Percentiles rank a stretch among this genome's conserved stretches.
These are phyloP conservation scores for Phytophthora hybrid DNA, from an alignment of 352 stramenopile genomes.

Conservation along the genomic window DNA sequence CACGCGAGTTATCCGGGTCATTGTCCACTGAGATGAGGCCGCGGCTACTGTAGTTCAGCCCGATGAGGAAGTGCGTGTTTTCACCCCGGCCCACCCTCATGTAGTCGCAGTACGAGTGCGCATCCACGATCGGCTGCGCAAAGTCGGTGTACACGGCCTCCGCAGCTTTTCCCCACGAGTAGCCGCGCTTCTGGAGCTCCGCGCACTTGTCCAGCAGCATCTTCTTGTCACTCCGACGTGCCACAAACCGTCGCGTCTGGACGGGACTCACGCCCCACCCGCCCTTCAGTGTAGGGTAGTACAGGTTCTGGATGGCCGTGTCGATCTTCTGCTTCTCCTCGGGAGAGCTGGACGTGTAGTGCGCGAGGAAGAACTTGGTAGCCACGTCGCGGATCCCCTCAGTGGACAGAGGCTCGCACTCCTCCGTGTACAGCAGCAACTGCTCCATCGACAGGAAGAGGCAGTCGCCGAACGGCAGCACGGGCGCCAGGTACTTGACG, in stretches of 20 bases:
- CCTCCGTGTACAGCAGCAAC: slow-evolving; percentile 85
- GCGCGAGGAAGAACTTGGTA: slow-evolving; percentile 79
- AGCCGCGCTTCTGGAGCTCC: slow-evolving; percentile 81
- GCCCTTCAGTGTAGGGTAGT: slow-evolving; percentile 83
- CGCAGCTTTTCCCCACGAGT: slow-evolving; percentile 78
- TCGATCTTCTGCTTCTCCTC: slow-evolving; percentile 84
- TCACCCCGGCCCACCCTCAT: slow-evolving; percentile 81
- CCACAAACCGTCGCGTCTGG: slow-evolving; percentile 84
- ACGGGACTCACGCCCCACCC: slow-evolving; percentile 87
- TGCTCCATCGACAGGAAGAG: slow-evolving; percentile 91
- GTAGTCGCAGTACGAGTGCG: slow-evolving; percentile 87
- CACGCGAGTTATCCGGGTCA: slow-evolving; percentile 75
- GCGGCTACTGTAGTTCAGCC: slow-evolving; percentile 80
- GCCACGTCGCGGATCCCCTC: slow-evolving; percentile 77
- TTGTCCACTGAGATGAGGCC: slow-evolving; percentile 86
- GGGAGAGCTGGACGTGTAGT: slow-evolving; percentile 65
- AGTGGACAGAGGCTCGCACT: slow-evolving; percentile 77
- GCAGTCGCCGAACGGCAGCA: slow-evolving; percentile 86
- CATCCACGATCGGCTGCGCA: slow-evolving; percentile 74
- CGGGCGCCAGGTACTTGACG: slow-evolving; percentile 88
- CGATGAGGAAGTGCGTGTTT: slow-evolving; percentile 84
- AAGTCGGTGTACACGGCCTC: slow-evolving; percentile 83
- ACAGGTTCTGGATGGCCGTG: slow-evolving; percentile 87
- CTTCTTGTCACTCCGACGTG: slow-evolving; percentile 69
- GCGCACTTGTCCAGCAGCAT: slow-evolving; percentile 81